These are phyloP conservation scores for Cyberlindnera xishuangbannaensis DNA, from an alignment of 805 yeast species.

Conservation along the genomic window DNA sequence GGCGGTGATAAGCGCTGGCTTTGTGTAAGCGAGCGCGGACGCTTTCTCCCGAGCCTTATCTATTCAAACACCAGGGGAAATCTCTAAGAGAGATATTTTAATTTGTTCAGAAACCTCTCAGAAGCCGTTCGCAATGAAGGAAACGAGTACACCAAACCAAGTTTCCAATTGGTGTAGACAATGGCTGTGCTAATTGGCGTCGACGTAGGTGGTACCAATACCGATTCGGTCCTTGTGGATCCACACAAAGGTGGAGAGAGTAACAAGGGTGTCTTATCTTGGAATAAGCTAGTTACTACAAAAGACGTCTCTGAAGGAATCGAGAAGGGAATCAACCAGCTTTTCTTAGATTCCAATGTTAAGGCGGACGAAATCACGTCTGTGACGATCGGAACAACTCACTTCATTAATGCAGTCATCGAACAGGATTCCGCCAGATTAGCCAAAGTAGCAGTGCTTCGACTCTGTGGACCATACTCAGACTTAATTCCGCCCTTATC, in stretches of 20 bases:
- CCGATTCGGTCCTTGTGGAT: slow-evolving; percentile 41
- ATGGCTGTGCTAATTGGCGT: slow-evolving; percentile 34
- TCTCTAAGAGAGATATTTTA: too few relatives aligned
- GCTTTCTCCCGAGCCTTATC: too few relatives aligned
- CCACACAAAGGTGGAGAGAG: slow-evolving; percentile 26
- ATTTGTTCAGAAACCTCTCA: too few relatives aligned
- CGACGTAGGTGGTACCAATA: slow-evolving; percentile 49
- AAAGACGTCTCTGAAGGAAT: slow-evolving; percentile 40
- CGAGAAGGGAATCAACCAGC: slow-evolving; percentile 27
- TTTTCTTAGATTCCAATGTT: slow-evolving; percentile 26
- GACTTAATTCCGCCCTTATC: slow-evolving; percentile 33
- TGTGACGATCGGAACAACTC: slow-evolving; percentile 45
- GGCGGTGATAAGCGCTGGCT: too few relatives aligned
- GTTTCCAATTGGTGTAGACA: too few relatives aligned
- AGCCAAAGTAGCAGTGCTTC: slow-evolving; percentile 37
- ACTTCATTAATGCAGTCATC: slow-evolving; percentile 43
- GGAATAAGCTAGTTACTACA: slow-evolving; percentile 40
- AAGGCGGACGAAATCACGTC: slow-evolving; percentile 29
- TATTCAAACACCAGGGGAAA: too few relatives aligned
- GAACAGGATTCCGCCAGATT: slow-evolving; percentile 38
- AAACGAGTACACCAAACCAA: too few relatives aligned
- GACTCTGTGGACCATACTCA: slow-evolving; percentile 39
- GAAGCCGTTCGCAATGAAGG: too few relatives aligned
- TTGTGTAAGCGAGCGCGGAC: too few relatives aligned
- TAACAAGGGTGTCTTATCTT: slow-evolving; percentile 33